Base-by-base conservation (phyloP, 768 basidiomycete genomes). In the Hericium alpestre region DNA sequence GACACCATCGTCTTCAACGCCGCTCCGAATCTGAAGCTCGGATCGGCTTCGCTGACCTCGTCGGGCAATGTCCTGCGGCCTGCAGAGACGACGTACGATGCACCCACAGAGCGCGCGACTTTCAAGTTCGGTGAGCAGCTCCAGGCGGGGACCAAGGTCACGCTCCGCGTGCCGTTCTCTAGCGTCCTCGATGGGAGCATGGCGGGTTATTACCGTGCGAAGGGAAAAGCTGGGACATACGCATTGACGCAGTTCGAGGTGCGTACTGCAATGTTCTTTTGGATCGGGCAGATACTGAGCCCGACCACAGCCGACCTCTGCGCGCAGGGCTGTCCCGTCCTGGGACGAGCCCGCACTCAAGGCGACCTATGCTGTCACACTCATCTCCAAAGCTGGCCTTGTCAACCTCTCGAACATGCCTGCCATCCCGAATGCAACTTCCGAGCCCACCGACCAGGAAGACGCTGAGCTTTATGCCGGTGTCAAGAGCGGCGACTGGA, bases 271-370 rank as follows among this genome's bases (percentile, higher is more conserved):
- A 38, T 23, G 6, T 23, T 7, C 22, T 18, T 49, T 8, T 20
- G 20, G 13, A 39, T 51, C 20, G 40, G n/a, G 49, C 15, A 25
- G 10, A 4, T 20, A 23, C 49, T 51, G 49, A 32, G n/a, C 7
- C 49, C 27, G 25, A 27, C 22, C 7, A 23, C 20, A 95, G 86
- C 84, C 93, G 40, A 95, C 90, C 41, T 84, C 84, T 58, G 93
- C 94, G 9, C 76, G 93, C 52, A 78, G 81, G 43, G 82, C 86
- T 6, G 89, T 91, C 69, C 90, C 90, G 25, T 90, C 86, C 73
- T 95, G 90, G 90, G 94, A 96, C 66, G 93, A 96, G 66, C 95
- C 94, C 15, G 76, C 82, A 39, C 76, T 94, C 63, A 97, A 97
- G 69, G 87, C 93, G 0, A 92, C 86, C 2, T 90, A 86, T 66